Evolutionary conservation across 306 rosid genomes (phyloP).

Genomic region (barrel medic (Medicago truncatula)): DNA sequence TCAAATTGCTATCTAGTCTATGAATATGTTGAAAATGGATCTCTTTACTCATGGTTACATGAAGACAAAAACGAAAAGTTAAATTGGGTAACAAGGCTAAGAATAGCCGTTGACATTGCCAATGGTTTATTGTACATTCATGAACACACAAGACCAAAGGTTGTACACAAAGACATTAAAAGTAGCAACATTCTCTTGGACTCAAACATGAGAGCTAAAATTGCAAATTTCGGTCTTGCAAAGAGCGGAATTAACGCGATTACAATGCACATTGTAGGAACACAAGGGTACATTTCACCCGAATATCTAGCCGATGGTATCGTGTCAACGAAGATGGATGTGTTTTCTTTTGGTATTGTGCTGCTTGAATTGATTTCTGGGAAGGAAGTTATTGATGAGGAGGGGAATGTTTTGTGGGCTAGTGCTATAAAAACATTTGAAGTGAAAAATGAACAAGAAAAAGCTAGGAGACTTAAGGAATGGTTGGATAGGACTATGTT

Average conservation of each 20-base stretch:
- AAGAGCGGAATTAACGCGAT: constrained; percentile 91
- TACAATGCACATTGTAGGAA: constrained; percentile 96
- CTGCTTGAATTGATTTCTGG: constrained; percentile 82
- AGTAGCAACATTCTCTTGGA: constrained; percentile 92
- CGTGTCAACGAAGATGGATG: constrained; percentile 90
- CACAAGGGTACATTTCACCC: constrained; percentile 95
- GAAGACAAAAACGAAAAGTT: constrained; percentile 49
- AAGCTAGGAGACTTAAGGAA: constrained; percentile 49
- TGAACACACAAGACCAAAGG: constrained; percentile 92
- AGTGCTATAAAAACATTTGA: constrained; percentile 53
- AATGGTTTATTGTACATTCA: constrained; percentile 93
- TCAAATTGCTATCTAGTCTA: constrained; percentile 80
- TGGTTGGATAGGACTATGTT: constrained; percentile 67
- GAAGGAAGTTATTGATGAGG: constrained; percentile 66
- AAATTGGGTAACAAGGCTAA: constrained; percentile 73
- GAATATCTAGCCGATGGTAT: constrained; percentile 84
- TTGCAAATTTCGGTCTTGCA: constrained; percentile 91
- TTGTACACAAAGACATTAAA: constrained; percentile 95
- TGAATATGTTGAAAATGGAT: constrained; percentile 85
- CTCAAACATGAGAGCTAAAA: constrained; percentile 82
- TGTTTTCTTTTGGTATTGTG: constrained; percentile 88
- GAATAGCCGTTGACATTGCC: constrained; percentile 80
- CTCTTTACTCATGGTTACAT: constrained; percentile 79
- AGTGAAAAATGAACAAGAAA: constrained; percentile 60
- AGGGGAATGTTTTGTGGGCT: constrained; percentile 62